phyloP scores from a whole-genome alignment of 2,329 filamentous ascomycete genomes.

The Saccharata proteae region DNA sequence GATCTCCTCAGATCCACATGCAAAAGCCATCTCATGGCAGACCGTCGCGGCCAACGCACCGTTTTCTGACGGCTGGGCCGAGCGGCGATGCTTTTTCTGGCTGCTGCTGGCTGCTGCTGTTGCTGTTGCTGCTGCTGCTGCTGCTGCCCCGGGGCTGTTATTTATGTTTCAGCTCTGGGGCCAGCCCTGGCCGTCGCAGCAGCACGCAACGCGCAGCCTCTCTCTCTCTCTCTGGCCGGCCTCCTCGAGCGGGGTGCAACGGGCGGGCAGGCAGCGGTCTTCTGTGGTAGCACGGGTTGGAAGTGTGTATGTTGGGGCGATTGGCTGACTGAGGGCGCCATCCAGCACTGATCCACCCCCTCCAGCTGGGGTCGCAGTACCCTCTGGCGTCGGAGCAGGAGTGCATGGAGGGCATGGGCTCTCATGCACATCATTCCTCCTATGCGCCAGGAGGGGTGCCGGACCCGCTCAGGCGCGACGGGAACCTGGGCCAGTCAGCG shows the following conservation, averaged over 20 bases:
- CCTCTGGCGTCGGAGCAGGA: slow-evolving; percentile 32
- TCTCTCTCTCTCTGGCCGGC: slow-evolving; percentile 10
- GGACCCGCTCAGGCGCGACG: slow-evolving; percentile 40
- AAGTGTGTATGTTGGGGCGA: slow-evolving; percentile 14
- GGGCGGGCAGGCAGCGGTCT: too few species aligned
- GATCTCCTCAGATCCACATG: too few species aligned
- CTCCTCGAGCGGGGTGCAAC: too few species aligned
- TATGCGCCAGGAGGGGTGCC: slow-evolving; percentile 28
- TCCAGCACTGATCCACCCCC: slow-evolving; percentile 30
- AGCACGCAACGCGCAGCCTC: too few species aligned
- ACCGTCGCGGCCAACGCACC: too few species aligned
- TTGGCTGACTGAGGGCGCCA: slow-evolving; percentile 30
- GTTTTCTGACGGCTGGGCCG: too few species aligned
- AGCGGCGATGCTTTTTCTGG: too few species aligned
- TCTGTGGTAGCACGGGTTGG: slow-evolving; percentile 19
- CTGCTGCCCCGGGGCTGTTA: too few species aligned
- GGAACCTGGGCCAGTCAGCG: slow-evolving; percentile 34
- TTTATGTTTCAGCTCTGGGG: slow-evolving; percentile 7
- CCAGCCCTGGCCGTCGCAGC: too few species aligned
- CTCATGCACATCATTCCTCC: slow-evolving; percentile 33
- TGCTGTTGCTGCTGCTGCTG: too few species aligned
- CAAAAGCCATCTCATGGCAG: too few species aligned
- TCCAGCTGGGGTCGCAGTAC: slow-evolving; percentile 31
- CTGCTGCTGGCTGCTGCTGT: too few species aligned
- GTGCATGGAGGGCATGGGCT: slow-evolving; percentile 32